Percentiles rank a stretch among this genome's conserved stretches.
phyloP scores from a whole-genome alignment of 78 protist species.

The Creolimax fragrantissima region DNA sequence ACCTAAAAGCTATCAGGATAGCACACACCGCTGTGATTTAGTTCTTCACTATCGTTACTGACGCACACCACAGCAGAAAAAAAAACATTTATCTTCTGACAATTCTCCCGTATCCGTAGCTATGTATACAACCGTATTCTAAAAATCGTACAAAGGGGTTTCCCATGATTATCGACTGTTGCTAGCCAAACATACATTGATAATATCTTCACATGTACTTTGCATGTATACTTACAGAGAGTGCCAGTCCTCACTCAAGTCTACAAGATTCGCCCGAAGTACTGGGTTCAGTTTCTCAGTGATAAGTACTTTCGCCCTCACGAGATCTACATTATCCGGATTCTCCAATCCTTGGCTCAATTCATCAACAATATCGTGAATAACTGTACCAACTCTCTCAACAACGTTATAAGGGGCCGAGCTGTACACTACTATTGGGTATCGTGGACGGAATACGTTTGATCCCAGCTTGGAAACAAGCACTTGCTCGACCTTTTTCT shows the following conservation, averaged over 20 bases:
- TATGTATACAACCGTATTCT: too few relatives aligned
- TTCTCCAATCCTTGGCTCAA: not conserved
- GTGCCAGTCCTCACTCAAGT: not conserved
- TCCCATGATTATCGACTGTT: too few relatives aligned
- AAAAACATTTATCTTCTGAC: too few relatives aligned
- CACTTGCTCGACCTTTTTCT: not conserved
- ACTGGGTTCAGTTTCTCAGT: not conserved
- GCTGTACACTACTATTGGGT: constrained; percentile 16
- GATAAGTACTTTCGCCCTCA: not conserved
- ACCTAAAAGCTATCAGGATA: too few relatives aligned
- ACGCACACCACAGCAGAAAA: too few relatives aligned
- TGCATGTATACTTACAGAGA: not conserved
- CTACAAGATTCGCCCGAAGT: not conserved
- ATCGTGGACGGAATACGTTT: not conserved
- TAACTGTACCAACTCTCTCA: not conserved
- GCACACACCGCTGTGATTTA: too few relatives aligned
- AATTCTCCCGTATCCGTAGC: too few relatives aligned
- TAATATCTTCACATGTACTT: too few relatives aligned
- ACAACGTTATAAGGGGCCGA: constrained; percentile 1
- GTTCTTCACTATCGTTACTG: too few relatives aligned
- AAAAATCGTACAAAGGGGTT: too few relatives aligned
- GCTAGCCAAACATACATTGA: too few relatives aligned
- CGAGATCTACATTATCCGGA: not conserved
- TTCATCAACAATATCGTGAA: not conserved
- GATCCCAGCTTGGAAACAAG: not conserved